phyloP scores from a whole-genome alignment of 2,329 filamentous ascomycete genomes.

The Cercospora sp. region DNA sequence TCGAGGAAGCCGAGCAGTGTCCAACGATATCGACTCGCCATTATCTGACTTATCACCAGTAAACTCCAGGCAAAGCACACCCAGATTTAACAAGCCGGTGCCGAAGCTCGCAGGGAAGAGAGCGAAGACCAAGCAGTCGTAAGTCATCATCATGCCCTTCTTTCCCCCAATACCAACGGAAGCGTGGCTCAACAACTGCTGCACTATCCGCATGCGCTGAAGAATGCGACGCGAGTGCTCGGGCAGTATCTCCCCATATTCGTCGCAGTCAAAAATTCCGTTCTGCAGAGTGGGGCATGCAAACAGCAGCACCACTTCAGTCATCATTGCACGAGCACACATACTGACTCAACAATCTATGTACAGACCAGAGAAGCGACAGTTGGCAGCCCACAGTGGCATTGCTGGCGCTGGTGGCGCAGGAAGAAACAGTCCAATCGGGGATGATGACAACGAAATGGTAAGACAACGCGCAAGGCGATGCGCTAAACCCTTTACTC shows the following conservation, averaged over 20 bases:
- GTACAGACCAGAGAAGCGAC: slow-evolving; percentile 73
- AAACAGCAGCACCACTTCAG: slow-evolving; percentile 13
- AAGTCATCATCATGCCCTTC: slow-evolving; percentile 28
- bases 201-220: not conserved
- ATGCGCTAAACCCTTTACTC: slow-evolving; percentile 38
- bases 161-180: not conserved
- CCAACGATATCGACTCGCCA: slow-evolving; percentile 37
- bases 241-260: not conserved
- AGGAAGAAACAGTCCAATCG: slow-evolving; percentile 61
- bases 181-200: not conserved
- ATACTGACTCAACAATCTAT: slow-evolving; percentile 33
- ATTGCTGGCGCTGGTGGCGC: slow-evolving; percentile 65
- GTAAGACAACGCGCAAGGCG: slow-evolving; percentile 48
- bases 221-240: not conserved
- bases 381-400: slow-evolving; percentile 67
- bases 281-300: slow-evolving; percentile 28
- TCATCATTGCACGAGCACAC: slow-evolving; percentile 14
- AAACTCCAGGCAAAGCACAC: slow-evolving; percentile 37
- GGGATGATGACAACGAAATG: slow-evolving; percentile 59
- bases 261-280: slow-evolving; percentile 7
- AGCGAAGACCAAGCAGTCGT: slow-evolving; percentile 45
- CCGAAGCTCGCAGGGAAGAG: slow-evolving; percentile 36
- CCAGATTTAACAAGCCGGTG: slow-evolving; percentile 28
- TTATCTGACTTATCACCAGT: slow-evolving; percentile 38
- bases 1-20: slow-evolving; percentile 32